These are phyloP conservation scores for Serendipita sp. DNA, from an alignment of 768 basidiomycete species.

Conservation along the genomic window DNA sequence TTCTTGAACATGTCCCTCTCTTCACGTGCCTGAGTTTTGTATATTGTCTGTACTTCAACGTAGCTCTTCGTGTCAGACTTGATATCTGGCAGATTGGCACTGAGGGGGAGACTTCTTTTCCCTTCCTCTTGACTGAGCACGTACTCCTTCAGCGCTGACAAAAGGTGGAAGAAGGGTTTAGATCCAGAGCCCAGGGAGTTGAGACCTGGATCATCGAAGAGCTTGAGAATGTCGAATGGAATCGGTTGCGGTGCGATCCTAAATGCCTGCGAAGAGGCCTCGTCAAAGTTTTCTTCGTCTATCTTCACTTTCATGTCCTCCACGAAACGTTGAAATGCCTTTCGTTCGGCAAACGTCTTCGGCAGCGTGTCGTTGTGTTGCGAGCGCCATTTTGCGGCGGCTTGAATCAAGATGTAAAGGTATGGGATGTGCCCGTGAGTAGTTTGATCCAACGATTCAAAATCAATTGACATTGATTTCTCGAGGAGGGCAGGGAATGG, in stretches of 20 bases:
- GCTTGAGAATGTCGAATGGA: conserved; percentile 44
- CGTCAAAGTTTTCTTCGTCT: conserved; percentile 97
- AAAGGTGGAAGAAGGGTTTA: conserved; percentile 62
- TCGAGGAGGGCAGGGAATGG: conserved; percentile 72
- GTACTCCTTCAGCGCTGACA: conserved; percentile 57
- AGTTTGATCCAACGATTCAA: conserved; percentile 67
- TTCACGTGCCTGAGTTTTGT: conserved; percentile 56
- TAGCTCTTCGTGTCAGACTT: conserved; percentile 76
- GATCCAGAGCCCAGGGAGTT: conserved; percentile 28
- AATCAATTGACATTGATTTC: conserved; percentile 54
- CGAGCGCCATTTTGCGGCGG: conserved; percentile 64
- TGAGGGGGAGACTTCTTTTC: conserved; percentile 59
- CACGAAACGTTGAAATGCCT: conserved; percentile 58
- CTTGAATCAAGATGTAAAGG: conserved; percentile 72
- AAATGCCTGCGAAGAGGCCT: conserved; percentile 79
- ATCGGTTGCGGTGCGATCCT: conserved; percentile 56
- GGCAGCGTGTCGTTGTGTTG: conserved; percentile 55
- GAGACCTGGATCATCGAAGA: conserved; percentile 49
- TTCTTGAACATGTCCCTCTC: conserved; percentile 36
- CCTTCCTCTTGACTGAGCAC: conserved; percentile 27
- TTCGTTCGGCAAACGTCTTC: conserved; percentile 43
- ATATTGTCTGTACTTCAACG: conserved; percentile 70
- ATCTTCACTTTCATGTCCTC: conserved; percentile 46
- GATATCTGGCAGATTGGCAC: conserved; percentile 86
- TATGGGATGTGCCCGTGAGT: conserved; percentile 86